These are phyloP conservation scores for Paecilomyces niveus DNA, from an alignment of 2,329 filamentous ascomycete genomes.

Conservation along the genomic window DNA sequence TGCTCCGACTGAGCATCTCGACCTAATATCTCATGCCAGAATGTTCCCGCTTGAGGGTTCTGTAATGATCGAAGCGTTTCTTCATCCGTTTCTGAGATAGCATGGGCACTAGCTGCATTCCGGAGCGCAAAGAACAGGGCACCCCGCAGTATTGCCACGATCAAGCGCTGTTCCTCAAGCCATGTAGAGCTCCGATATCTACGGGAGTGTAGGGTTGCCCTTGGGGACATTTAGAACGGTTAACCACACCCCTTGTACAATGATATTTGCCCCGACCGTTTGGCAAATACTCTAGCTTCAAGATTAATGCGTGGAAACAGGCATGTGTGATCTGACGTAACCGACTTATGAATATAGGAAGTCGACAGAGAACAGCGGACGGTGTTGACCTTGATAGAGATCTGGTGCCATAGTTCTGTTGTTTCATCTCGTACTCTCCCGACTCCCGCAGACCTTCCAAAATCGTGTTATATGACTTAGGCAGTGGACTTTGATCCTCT, in stretches of 20 bases:
- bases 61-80: not conserved
- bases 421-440: not conserved
- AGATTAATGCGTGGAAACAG: not conserved
- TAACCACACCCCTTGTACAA: not conserved
- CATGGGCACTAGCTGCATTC: not conserved
- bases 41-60: not conserved
- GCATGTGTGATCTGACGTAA: not conserved
- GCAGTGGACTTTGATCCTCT: not conserved
- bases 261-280: not conserved
- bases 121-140: not conserved
- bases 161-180: not conserved
- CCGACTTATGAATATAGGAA: not conserved
- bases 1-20: not conserved
- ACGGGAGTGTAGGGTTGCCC: not conserved
- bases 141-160: not conserved
- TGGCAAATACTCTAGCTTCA: not conserved
- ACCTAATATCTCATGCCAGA: not conserved
- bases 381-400: not conserved
- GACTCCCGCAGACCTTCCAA: not conserved
- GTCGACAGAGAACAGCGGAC: not conserved
- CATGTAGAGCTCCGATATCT: not conserved
- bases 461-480: not conserved
- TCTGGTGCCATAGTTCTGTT: not conserved
- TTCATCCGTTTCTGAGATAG: not conserved
- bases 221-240: not conserved